Evolutionary conservation across 148 eudicot genomes (phyloP).

Genomic region (Tetragonia tetragonoides): DNA sequence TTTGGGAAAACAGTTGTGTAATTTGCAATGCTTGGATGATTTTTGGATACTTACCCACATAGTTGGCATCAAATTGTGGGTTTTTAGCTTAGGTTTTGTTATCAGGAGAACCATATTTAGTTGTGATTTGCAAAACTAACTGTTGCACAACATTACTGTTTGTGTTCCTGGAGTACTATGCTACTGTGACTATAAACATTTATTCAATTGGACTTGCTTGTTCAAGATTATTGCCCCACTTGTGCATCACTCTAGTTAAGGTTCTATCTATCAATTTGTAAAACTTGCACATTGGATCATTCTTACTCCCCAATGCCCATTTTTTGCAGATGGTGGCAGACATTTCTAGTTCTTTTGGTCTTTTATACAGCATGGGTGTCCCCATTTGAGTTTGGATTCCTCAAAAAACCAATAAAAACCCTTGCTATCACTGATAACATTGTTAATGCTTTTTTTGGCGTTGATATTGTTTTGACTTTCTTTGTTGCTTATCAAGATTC

Average conservation of each 20-base stretch:
- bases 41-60: too few species aligned
- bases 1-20: too few species aligned
- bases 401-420: slow-evolving; percentile 27
- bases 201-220: too few species aligned
- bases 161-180: too few species aligned
- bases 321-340: slow-evolving; percentile 50
- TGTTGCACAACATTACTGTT: too few species aligned
- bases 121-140: too few species aligned
- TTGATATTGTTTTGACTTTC: slow-evolving; percentile 67
- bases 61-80: too few species aligned
- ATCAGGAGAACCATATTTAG: too few species aligned
- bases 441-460: slow-evolving; percentile 56
- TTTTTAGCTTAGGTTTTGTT: too few species aligned
- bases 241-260: background rate
- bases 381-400: slow-evolving; percentile 62
- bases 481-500: slow-evolving; percentile 75
- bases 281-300: background rate
- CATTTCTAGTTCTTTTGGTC: slow-evolving; percentile 45
- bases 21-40: too few species aligned
- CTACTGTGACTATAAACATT: too few species aligned
- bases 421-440: slow-evolving; percentile 54
- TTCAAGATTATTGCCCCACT: too few species aligned
- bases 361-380: slow-evolving; percentile 75
- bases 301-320: background rate
- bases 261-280: background rate